Conservation (phyloP, 805 yeast genomes). For the Teunomyces gatunensis region DNA sequence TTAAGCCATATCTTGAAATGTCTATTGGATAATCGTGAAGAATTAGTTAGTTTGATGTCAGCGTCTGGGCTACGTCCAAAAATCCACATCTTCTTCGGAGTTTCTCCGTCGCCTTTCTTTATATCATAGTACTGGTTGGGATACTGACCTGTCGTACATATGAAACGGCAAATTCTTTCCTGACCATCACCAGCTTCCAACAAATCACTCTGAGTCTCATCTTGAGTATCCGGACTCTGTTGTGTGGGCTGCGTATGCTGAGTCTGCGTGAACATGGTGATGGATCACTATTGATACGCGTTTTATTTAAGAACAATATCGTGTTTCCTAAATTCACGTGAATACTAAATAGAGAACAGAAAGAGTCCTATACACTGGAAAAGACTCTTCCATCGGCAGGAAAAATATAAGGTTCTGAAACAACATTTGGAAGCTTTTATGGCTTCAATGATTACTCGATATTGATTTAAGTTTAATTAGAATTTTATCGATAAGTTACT, state of each 20-base stretch:
- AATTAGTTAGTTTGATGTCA: conserved; percentile 59
- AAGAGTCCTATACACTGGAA: neutral
- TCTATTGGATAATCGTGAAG: conserved; percentile 65
- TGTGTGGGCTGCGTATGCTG: conserved; percentile 5
- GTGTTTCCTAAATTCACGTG: neutral
- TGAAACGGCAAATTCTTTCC: conserved; percentile 49
- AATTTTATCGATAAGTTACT: too few species aligned
- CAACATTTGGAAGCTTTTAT: too few species aligned
- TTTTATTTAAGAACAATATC: neutral
- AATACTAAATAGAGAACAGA: neutral
- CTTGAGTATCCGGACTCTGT: conserved; percentile 7
- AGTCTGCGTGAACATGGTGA: conserved; percentile 2
- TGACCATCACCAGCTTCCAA: conserved; percentile 34
- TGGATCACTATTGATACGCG: conserved; percentile 1
- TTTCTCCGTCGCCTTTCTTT: conserved; percentile 23
- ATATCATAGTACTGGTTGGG: conserved; percentile 41
- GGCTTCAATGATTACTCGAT: too few species aligned
- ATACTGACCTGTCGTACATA: conserved; percentile 59
- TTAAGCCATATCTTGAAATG: conserved; percentile 75
- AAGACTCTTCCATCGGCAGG: too few species aligned
- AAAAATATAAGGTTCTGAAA: too few species aligned
- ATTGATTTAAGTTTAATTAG: too few species aligned
- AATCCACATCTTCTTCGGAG: conserved; percentile 48
- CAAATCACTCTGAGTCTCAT: conserved; percentile 28
- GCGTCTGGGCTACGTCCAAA: conserved; percentile 72